phyloP scores from a whole-genome alignment of 1,139 yeast species.

The Diutina scorzettiae region DNA sequence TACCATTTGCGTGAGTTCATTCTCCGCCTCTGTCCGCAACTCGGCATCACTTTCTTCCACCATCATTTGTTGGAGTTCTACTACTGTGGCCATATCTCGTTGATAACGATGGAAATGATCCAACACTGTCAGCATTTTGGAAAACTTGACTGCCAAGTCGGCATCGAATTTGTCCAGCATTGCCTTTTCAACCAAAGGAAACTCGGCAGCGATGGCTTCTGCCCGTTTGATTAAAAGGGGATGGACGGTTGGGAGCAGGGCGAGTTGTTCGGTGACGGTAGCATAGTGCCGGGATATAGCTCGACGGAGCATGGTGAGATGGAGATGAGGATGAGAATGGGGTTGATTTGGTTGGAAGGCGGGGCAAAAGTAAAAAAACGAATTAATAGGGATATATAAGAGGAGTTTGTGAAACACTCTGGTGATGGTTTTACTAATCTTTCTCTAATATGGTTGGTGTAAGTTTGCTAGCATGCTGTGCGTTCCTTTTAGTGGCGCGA shows the following conservation, averaged over 20 bases:
- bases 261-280: background rate
- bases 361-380: too few species aligned
- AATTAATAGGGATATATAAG: too few species aligned
- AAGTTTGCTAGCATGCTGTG: too few species aligned
- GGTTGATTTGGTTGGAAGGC: too few species aligned
- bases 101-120: conserved; percentile 40
- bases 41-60: conserved; percentile 26
- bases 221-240: conserved; percentile 60
- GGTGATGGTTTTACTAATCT: too few species aligned
- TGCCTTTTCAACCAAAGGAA: conserved; percentile 32
- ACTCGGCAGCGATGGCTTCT: conserved; percentile 37
- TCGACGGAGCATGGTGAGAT: too few species aligned
- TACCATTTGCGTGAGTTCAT: conserved; percentile 16
- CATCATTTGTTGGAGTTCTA: conserved; percentile 25
- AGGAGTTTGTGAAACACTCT: too few species aligned
- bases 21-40: conserved; percentile 18
- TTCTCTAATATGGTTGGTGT: too few species aligned
- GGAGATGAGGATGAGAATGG: too few species aligned
- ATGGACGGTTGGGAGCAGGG: conserved; percentile 22
- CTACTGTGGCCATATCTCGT: conserved; percentile 20
- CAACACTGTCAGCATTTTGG: conserved; percentile 42
- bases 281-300: too few species aligned
- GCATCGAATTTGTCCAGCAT: conserved; percentile 40
- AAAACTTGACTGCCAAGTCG: conserved; percentile 42
- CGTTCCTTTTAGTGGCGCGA: too few species aligned